Percentiles rank a stretch among this genome's conserved stretches.
Evolutionary conservation across 495 filamentous ascomycete genomes (phyloP).

Genomic region (Patellaria atrata): DNA sequence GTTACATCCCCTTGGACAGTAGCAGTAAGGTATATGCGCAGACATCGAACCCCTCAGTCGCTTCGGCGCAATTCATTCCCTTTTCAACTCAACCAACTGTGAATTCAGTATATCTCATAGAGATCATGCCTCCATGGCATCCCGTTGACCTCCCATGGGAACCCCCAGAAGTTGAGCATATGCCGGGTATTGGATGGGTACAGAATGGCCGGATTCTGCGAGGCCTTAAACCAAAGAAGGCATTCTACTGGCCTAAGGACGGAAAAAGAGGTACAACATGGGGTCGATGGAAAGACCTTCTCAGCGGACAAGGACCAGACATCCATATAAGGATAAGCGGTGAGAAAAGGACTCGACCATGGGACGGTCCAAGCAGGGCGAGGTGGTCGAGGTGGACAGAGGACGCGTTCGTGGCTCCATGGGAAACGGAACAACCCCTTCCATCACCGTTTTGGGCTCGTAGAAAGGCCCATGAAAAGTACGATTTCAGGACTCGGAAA

Average conservation of each 20-base stretch:
- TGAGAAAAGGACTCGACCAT: slow-evolving; percentile 15
- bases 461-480: slow-evolving; percentile 2
- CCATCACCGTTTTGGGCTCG: neutral
- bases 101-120: too few species aligned
- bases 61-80: too few species aligned
- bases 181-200: slow-evolving; percentile 8
- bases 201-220: slow-evolving; percentile 4
- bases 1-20: too few species aligned
- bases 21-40: too few species aligned
- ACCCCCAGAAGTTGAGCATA: neutral
- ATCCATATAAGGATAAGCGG: slow-evolving; percentile 22
- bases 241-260: slow-evolving; percentile 24
- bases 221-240: slow-evolving; percentile 16
- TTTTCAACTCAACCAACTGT: too few species aligned
- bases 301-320: slow-evolving; percentile 22
- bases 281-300: slow-evolving; percentile 23
- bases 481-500: slow-evolving; percentile 17
- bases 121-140: too few species aligned
- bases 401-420: slow-evolving; percentile 1
- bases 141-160: too few species aligned
- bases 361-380: slow-evolving; percentile 7
- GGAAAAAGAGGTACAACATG: slow-evolving; percentile 17
- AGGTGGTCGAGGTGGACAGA: slow-evolving; percentile 11
- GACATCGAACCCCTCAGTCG: too few species aligned
- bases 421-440: slow-evolving; percentile 1